Conservation (phyloP, 352 stramenopile species). For the Phytophthora litchii region DNA sequence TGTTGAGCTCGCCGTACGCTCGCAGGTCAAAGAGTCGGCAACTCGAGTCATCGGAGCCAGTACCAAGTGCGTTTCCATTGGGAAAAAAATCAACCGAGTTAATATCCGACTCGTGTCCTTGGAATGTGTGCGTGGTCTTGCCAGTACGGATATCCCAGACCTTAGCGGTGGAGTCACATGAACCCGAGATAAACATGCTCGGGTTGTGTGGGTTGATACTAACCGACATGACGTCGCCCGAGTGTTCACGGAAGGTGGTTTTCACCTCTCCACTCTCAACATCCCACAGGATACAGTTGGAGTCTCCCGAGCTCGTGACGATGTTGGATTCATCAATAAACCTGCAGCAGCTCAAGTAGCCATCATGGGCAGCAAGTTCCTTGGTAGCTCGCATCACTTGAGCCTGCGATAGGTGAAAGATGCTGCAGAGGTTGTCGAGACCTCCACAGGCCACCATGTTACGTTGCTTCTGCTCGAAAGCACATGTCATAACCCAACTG, state of each 20-base stretch:
- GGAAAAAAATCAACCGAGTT: constrained; percentile 99
- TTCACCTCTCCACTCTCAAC: constrained; percentile 94
- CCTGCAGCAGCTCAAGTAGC: constrained; percentile 97
- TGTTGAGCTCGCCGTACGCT: constrained; percentile 96
- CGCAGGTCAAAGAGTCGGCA: constrained; percentile 98
- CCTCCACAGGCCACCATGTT: constrained; percentile 98
- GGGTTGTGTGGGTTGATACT: constrained; percentile 94
- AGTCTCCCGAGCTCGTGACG: constrained; percentile 96
- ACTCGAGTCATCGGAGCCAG: constrained; percentile 97
- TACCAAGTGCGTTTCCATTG: constrained; percentile 94
- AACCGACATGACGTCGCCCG: constrained; percentile 97
- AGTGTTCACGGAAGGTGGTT: constrained; percentile 97
- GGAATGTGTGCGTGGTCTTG: constrained; percentile 97
- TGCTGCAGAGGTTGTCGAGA: constrained; percentile 99
- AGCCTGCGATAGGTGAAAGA: constrained; percentile 95
- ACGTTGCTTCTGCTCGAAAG: constrained; percentile 97
- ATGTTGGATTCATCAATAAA: constrained; percentile 97
- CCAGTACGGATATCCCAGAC: constrained; percentile 97
- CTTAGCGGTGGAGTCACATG: constrained; percentile 96
- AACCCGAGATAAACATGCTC: constrained; percentile 98
- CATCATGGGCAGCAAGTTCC: constrained; percentile 98
- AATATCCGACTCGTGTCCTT: constrained; percentile 98
- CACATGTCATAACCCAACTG: constrained; percentile 99
- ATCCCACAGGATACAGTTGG: constrained; percentile 99
- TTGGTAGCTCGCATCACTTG: constrained; percentile 92